Evolutionary conservation across 2,329 filamentous ascomycete genomes (phyloP).

Genomic region (Colletotrichum tanaceti): DNA sequence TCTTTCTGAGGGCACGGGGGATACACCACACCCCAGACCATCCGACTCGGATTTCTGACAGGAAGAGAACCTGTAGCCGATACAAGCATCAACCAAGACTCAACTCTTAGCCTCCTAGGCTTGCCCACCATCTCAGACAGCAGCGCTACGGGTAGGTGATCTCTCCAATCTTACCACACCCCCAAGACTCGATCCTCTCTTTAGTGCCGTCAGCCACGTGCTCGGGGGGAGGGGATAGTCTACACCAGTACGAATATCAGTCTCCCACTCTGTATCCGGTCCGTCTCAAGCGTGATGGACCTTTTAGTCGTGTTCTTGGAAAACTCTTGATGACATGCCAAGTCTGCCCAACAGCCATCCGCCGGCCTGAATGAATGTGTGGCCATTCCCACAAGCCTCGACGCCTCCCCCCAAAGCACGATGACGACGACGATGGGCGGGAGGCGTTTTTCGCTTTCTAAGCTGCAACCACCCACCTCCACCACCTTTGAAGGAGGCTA

Average conservation of each 20-base stretch:
- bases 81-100: not conserved
- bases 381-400: not conserved
- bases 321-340: slow-evolving; percentile 30
- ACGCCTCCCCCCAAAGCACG: not conserved
- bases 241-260: not conserved
- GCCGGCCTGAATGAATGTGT: slow-evolving; percentile 1
- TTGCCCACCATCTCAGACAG: not conserved
- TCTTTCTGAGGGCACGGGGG: not conserved
- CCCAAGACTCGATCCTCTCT: no score
- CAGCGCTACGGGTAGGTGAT: no score
- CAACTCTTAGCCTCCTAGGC: not conserved
- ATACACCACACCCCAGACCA: not conserved
- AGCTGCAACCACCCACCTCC: not conserved
- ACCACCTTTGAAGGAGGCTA: not conserved
- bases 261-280: no score
- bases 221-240: not conserved
- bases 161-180: no score
- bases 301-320: not conserved
- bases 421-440: slow-evolving; percentile 28
- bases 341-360: slow-evolving; percentile 19
- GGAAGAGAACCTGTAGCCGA: not conserved
- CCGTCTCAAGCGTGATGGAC: slow-evolving; percentile 14
- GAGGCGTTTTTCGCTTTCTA: not conserved
- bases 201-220: slow-evolving; percentile 7
- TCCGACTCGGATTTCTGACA: not conserved